A percentile compares a stretch with the other conserved stretches of the same genome.
phyloP scores from a whole-genome alignment of 2,329 filamentous ascomycete genomes.

The Aurifilum marmelostoma region DNA sequence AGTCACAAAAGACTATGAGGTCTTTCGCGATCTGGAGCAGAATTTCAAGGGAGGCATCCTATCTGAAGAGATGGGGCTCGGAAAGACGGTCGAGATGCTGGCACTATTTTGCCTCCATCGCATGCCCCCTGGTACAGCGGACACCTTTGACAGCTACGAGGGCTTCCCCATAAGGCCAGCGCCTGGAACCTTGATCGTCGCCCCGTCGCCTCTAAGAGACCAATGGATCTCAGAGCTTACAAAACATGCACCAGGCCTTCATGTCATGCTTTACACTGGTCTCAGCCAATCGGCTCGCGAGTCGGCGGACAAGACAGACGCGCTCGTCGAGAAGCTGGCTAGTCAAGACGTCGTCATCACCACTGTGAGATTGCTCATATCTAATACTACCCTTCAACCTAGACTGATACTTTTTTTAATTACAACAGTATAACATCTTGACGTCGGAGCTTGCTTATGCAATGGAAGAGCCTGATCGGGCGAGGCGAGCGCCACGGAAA shows the following conservation, averaged over 20 bases:
- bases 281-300: slow-evolving; percentile 40
- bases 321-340: slow-evolving; percentile 50
- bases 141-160: slow-evolving; percentile 44
- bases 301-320: slow-evolving; percentile 41
- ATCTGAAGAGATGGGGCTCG: slow-evolving; percentile 82
- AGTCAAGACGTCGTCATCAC: slow-evolving; percentile 64
- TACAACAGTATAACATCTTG: slow-evolving; percentile 64
- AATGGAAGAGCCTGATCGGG: slow-evolving; percentile 68
- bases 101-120: slow-evolving; percentile 69
- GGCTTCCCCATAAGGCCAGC: slow-evolving; percentile 51
- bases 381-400: background rate
- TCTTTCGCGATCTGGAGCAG: slow-evolving; percentile 47
- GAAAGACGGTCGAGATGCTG: slow-evolving; percentile 78
- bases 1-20: slow-evolving; percentile 52
- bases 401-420: background rate
- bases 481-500: slow-evolving; percentile 65
- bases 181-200: slow-evolving; percentile 64
- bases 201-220: slow-evolving; percentile 57
- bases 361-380: slow-evolving; percentile 39
- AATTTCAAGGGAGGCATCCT: slow-evolving; percentile 66
- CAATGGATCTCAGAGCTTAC: slow-evolving; percentile 67
- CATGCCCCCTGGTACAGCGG: slow-evolving; percentile 37
- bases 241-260: slow-evolving; percentile 60
- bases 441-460: slow-evolving; percentile 80
- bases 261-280: slow-evolving; percentile 61